Conservation (phyloP, 495 filamentous ascomycete genomes). For the Paragyromitra xinjiangensis region DNA sequence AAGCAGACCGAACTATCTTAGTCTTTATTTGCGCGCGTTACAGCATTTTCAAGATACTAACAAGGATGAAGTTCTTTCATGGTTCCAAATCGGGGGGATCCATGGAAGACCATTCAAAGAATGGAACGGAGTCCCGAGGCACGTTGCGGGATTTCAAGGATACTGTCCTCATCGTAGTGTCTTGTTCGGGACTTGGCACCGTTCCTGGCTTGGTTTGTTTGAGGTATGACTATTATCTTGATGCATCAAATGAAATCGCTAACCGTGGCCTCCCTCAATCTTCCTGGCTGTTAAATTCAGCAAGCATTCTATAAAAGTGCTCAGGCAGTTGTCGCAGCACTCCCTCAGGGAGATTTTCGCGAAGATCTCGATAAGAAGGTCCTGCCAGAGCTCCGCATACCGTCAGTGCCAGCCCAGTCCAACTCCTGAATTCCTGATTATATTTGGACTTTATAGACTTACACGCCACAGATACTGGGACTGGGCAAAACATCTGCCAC, state of each 20-base stretch:
- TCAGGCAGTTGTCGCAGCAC: not conserved
- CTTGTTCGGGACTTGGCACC: conserved; percentile 74
- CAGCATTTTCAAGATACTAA: not conserved
- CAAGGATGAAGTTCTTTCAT: not conserved
- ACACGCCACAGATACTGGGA: not conserved
- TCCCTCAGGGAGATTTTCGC: not conserved
- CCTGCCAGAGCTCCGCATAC: not conserved
- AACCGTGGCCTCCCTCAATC: not conserved
- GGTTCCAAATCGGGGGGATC: conserved; percentile 63
- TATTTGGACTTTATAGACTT: not conserved
- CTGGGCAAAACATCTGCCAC: not conserved
- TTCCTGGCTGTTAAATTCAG: not conserved
- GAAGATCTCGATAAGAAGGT: not conserved
- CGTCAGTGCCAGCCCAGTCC: not conserved
- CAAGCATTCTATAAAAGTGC: not conserved
- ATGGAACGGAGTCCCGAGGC: conserved; percentile 65
- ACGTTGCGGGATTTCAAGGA: conserved; percentile 55
- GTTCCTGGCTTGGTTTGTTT: conserved; percentile 71
- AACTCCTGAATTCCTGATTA: not conserved
- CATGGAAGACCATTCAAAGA: conserved; percentile 69
- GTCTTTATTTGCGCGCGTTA: not conserved
- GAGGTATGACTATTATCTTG: conserved; percentile 62
- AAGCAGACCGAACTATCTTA: not conserved
- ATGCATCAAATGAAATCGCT: not conserved
- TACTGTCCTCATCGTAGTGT: conserved; percentile 73